Conservation (phyloP, 1,284 basidiomycete species). For the Ustilago loliicola region DNA sequence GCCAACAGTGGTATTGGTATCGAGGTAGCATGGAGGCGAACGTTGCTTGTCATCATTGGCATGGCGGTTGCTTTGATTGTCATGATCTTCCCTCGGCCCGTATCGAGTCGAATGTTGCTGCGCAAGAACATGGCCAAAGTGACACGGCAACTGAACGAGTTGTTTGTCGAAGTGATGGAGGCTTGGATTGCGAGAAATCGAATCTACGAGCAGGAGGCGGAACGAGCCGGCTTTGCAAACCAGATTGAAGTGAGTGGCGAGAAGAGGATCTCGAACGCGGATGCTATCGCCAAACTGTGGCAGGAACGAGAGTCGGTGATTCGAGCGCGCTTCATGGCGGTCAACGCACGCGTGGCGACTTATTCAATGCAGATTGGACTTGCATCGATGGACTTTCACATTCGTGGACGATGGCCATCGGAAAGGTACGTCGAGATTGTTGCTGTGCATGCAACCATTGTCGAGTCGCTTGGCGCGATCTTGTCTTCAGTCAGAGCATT, state of each 20-base stretch:
- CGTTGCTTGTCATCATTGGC: conserved; percentile 69
- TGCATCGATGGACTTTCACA: conserved; percentile 70
- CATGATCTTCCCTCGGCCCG: conserved; percentile 72
- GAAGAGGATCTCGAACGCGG: conserved; percentile 42
- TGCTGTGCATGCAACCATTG: conserved; percentile 57
- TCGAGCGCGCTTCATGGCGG: conserved; percentile 71
- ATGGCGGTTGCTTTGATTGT: conserved; percentile 64
- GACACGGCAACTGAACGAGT: conserved; percentile 41
- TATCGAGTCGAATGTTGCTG: conserved; percentile 74
- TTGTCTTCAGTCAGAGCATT: conserved; percentile 31
- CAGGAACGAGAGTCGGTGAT: conserved; percentile 35
- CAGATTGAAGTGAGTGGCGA: conserved; percentile 72
- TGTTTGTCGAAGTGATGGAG: conserved; percentile 42
- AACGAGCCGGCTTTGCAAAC: conserved; percentile 70
- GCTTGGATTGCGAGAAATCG: conserved; percentile 65
- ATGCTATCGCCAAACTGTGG: conserved; percentile 28
- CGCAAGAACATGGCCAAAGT: conserved; percentile 73
- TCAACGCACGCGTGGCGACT: conserved; percentile 70
- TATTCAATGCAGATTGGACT: conserved; percentile 73
- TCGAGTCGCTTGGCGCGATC: conserved; percentile 53
- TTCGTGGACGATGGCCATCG: conserved; percentile 75
- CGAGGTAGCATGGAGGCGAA: conserved; percentile 73
- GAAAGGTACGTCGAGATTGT: conserved; percentile 73
- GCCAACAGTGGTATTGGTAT: conserved; percentile 71
- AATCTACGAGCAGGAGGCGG: conserved; percentile 72